Conservation (phyloP, 192 early-diverging fungal genomes). For the Coemansia sp. region DNA sequence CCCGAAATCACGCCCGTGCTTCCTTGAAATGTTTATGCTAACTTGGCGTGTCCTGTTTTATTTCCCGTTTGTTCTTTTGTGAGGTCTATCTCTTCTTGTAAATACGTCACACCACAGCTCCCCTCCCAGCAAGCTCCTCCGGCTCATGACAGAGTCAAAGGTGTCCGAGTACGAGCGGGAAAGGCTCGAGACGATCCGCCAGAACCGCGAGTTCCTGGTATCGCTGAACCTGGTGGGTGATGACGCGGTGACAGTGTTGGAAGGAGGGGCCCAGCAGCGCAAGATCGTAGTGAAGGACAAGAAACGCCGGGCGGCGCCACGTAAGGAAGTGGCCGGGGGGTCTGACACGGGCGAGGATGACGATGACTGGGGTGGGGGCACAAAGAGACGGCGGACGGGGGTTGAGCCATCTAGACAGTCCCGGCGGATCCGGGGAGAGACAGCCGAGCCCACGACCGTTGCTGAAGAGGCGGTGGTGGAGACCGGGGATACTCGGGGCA, state of each 20-base stretch:
- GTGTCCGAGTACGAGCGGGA: conserved; percentile 47
- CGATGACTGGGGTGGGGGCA: conserved; percentile 9
- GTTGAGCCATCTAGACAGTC: conserved; percentile 25
- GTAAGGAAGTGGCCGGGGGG: not conserved
- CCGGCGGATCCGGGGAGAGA: conserved; percentile 40
- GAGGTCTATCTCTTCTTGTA: too few relatives aligned
- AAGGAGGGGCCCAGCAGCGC: not conserved
- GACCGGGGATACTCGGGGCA: conserved; percentile 19
- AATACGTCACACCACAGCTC: too few relatives aligned
- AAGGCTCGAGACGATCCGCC: conserved; percentile 56
- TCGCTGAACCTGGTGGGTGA: conserved; percentile 37
- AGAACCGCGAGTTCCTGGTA: conserved; percentile 55
- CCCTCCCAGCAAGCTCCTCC: too few relatives aligned
- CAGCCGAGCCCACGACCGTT: conserved; percentile 18
- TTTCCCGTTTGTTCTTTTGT: too few relatives aligned
- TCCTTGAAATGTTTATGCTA: too few relatives aligned
- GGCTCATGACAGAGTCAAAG: conserved; percentile 16
- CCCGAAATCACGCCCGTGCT: too few relatives aligned
- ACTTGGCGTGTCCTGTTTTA: too few relatives aligned
- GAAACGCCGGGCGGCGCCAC: not conserved
- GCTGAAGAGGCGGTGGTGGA: conserved; percentile 30
- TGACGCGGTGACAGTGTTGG: not conserved
- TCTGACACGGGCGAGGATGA: not conserved
- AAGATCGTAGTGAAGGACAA: conserved; percentile 3
- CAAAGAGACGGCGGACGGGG: not conserved